A percentile compares a stretch with the other conserved stretches of the same genome.
Conservation (phyloP, 2,329 filamentous ascomycete species). For the Pseudogymnoascus sp. region DNA sequence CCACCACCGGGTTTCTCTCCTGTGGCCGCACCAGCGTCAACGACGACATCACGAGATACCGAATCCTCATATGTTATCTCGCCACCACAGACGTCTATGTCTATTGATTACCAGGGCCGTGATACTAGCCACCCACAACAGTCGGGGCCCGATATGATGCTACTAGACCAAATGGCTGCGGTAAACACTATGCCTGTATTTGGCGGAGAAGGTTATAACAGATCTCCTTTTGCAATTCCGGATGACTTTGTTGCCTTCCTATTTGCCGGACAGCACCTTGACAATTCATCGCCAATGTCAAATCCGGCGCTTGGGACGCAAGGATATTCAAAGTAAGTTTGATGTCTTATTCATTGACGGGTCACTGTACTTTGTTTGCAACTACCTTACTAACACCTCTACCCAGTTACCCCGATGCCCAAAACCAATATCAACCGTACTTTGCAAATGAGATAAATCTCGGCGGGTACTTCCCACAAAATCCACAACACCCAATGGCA, state of each 20-base stretch:
- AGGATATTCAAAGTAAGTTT: constrained; percentile 43
- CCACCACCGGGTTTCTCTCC: constrained; percentile 51
- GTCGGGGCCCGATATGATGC: constrained; percentile 45
- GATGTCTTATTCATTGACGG: not conserved
- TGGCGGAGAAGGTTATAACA: constrained; percentile 69
- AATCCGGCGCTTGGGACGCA: constrained; percentile 44
- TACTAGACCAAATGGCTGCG: constrained; percentile 55
- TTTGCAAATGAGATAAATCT: constrained; percentile 41
- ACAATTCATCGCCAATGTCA: constrained; percentile 44
- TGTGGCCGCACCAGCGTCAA: constrained; percentile 31
- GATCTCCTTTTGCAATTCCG: constrained; percentile 79
- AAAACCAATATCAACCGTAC: constrained; percentile 45
- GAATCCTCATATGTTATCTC: constrained; percentile 25
- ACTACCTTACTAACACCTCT: constrained; percentile 6
- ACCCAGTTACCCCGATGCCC: constrained; percentile 46
- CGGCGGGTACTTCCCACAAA: constrained; percentile 51
- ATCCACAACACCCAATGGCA: constrained; percentile 75
- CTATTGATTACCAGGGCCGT: constrained; percentile 26
- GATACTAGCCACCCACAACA: constrained; percentile 30
- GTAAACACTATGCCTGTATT: constrained; percentile 77
- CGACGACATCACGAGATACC: constrained; percentile 22
- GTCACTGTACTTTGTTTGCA: constrained; percentile 11
- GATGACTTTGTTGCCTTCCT: constrained; percentile 83
- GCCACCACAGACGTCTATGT: constrained; percentile 18
- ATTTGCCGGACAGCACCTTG: constrained; percentile 61